Conservation (phyloP, 2,329 filamentous ascomycete species). For the Pestalotiopsis sp. region DNA sequence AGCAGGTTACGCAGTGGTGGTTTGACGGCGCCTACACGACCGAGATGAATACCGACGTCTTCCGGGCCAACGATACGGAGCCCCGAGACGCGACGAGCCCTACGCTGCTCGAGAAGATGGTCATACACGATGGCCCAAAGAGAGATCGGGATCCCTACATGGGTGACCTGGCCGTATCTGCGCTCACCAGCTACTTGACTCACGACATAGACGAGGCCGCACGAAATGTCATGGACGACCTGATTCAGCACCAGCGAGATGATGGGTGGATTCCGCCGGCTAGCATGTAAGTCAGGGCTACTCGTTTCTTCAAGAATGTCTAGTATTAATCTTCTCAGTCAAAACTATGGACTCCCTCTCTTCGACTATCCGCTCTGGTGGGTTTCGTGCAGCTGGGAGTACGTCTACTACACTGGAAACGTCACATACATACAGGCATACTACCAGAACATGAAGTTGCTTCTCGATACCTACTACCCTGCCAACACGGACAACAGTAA, state of each 20-base stretch:
- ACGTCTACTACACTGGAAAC: conserved; percentile 51
- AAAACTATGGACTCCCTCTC: conserved; percentile 45
- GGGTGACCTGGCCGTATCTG: conserved; percentile 50
- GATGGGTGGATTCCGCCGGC: conserved; percentile 57
- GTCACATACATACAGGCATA: conserved; percentile 39
- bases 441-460: conserved; percentile 39
- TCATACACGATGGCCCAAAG: conserved; percentile 52
- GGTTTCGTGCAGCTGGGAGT: conserved; percentile 48
- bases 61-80: conserved; percentile 48
- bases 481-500: conserved; percentile 39
- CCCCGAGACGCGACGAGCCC: conserved; percentile 43
- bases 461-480: conserved; percentile 47
- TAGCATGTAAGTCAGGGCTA: conserved; percentile 41
- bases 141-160: conserved; percentile 54
- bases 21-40: conserved; percentile 54
- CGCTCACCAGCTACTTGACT: conserved; percentile 47
- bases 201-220: conserved; percentile 41
- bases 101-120: conserved; percentile 43
- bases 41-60: conserved; percentile 47
- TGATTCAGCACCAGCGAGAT: conserved; percentile 46
- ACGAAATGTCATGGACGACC: conserved; percentile 48
- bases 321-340: conserved; percentile 17
- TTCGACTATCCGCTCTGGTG: conserved; percentile 57
- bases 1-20: conserved; percentile 50
- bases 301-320: neutral